A percentile compares a stretch with the other conserved stretches of the same genome.
These are phyloP conservation scores for Didymella pomorum DNA, from an alignment of 2,329 filamentous ascomycete species.

Conservation along the genomic window DNA sequence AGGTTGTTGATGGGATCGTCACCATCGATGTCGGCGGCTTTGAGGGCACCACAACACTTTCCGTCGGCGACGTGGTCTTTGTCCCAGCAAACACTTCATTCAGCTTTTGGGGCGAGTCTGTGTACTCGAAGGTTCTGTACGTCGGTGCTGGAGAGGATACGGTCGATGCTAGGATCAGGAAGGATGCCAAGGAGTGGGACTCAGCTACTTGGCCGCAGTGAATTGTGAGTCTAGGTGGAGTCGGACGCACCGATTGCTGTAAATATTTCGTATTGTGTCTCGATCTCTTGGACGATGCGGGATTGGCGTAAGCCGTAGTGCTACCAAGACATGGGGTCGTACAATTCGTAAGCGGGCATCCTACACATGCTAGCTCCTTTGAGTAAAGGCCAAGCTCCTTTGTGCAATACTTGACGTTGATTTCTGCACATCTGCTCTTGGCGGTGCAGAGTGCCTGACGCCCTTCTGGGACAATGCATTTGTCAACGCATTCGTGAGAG, in stretches of 20 bases:
- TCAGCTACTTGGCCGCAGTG: conserved; percentile 27
- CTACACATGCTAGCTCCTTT: not conserved
- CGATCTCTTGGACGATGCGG: not conserved
- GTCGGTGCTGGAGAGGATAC: conserved; percentile 31
- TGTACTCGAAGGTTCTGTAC: conserved; percentile 36
- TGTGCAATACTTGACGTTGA: not conserved
- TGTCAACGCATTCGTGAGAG: not conserved
- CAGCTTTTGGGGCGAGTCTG: conserved; percentile 43
- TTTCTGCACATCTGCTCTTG: not conserved
- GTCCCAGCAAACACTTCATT: conserved; percentile 47
- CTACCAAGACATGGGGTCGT: not conserved
- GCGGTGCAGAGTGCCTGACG: not conserved
- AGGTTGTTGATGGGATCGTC: conserved; percentile 52
- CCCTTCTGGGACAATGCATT: not conserved
- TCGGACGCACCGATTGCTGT: not conserved
- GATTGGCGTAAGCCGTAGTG: conserved; percentile 1
- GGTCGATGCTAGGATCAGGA: conserved; percentile 28
- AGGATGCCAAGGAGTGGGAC: conserved; percentile 24
- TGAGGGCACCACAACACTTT: conserved; percentile 41
- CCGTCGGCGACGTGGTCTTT: conserved; percentile 52
- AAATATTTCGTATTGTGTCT: no score
- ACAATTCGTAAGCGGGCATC: not conserved
- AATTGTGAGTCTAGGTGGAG: not conserved
- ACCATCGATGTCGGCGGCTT: conserved; percentile 42
- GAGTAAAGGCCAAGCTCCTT: not conserved